These are phyloP conservation scores for Tylopilus rubrobrunneus DNA, from an alignment of 768 basidiomycete genomes.

Conservation along the genomic window DNA sequence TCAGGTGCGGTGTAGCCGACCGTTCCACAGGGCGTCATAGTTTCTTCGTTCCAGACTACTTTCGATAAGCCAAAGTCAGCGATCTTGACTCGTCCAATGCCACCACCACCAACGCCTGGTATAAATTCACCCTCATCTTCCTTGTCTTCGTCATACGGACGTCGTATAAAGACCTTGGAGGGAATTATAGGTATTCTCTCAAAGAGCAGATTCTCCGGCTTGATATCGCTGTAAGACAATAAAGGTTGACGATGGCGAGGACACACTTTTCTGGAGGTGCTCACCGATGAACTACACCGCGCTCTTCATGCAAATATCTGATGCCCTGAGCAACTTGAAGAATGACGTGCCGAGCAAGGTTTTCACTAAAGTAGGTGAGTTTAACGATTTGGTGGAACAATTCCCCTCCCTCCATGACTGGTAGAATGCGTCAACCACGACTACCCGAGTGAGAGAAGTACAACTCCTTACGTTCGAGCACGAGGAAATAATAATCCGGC, in stretches of 20 bases:
- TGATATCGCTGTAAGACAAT: constrained; percentile 67
- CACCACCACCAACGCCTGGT: constrained; percentile 89
- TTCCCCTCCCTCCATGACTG: constrained; percentile 97
- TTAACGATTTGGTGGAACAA: constrained; percentile 99
- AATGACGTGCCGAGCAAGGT: constrained; percentile 95
- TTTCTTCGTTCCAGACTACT: constrained; percentile 98
- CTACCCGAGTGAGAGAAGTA: background rate
- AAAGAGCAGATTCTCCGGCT: constrained; percentile 96
- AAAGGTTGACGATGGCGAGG: background rate
- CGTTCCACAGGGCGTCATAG: constrained; percentile 99
- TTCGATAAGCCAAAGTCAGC: constrained; percentile 98
- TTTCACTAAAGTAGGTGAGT: constrained; percentile 97
- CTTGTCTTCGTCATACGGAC: constrained; percentile 97
- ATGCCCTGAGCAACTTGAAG: constrained; percentile 94
- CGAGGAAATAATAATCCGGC: constrained; percentile 87
- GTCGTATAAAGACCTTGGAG: constrained; percentile 65
- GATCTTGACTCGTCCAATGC: constrained; percentile 97
- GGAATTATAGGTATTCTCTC: constrained; percentile 89
- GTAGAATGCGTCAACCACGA: constrained; percentile 9
- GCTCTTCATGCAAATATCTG: constrained; percentile 93
- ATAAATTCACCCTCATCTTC: constrained; percentile 97
- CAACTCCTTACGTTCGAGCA: constrained; percentile 75
- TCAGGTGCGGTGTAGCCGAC: constrained; percentile 99
- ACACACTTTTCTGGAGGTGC: constrained; percentile 3
- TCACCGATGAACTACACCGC: constrained; percentile 92